Evolutionary conservation across 169 alveolate species (phyloP), one percentile per base, ranked within the genome.

Genomic region (Plasmodium blacklocki): DNA sequence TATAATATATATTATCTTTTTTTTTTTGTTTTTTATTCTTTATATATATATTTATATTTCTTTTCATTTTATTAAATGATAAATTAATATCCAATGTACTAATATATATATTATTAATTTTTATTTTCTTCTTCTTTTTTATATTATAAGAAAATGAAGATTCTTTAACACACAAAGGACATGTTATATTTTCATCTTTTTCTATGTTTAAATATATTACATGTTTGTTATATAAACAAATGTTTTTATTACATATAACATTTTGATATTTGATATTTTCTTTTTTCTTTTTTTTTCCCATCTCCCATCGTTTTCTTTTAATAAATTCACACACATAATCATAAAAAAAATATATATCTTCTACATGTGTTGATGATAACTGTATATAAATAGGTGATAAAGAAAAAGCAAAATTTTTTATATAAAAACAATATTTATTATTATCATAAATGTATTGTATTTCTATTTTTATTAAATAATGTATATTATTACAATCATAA

Each of bases 331-430:
- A 62, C 58, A 47, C 26, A 1, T 58, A 64, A 47, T 80, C 64
- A 80, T 67, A 80, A 19, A 72, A 80, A 49, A 67, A 66, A 11
- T 47, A 19, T 0, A 80, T 67, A 1, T 80, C 56, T 62, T 80
- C 90, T 1, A 80, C 29, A 26, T 11, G 21, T 8, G 54, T 63
- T 56, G 70, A 26, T 32, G 83, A 67, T 67, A 80, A 21, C 14
- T 68, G 60, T 14, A 80, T 62, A 29, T 52, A 67, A 67, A 80
- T 32, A 32, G 80, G 90, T 11, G 67, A 80, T 32, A 80, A 7
- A 21, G 49, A 68, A 7, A 80, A 67, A 1, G 67, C 54, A 5
- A 80, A 67, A 0, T 80, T 80, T 49, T 68, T 67, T 19, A 80
- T 39, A 8, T 23, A 11, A 26, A 19, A 67, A 23, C 58, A 12